A percentile compares a stretch with the other conserved stretches of the same genome.
These are phyloP conservation scores for Exophiala alcalophila DNA, from an alignment of 2,329 filamentous ascomycete genomes.

Conservation along the genomic window DNA sequence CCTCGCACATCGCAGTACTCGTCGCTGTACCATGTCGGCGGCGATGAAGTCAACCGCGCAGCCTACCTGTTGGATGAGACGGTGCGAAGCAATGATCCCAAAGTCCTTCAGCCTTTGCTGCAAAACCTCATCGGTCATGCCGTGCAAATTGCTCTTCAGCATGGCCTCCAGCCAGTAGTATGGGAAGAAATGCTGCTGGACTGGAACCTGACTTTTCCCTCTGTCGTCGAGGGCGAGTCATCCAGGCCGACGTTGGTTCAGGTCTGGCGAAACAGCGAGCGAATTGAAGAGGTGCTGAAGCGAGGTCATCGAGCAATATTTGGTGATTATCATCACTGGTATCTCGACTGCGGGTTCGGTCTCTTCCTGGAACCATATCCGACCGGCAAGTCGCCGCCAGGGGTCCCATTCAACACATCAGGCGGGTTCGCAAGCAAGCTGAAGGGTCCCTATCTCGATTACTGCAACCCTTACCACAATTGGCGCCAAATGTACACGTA, in stretches of 20 bases:
- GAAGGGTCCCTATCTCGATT: constrained; percentile 67
- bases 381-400: constrained; percentile 27
- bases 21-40: constrained; percentile 79
- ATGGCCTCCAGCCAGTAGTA: constrained; percentile 69
- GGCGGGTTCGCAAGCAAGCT: constrained; percentile 24
- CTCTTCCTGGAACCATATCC: constrained; percentile 29
- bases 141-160: constrained; percentile 61
- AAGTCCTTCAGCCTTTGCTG: constrained; percentile 69
- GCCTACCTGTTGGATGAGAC: constrained; percentile 71
- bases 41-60: constrained; percentile 80
- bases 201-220: constrained; percentile 72
- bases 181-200: constrained; percentile 84
- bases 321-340: constrained; percentile 33
- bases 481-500: constrained; percentile 81
- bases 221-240: constrained; percentile 42
- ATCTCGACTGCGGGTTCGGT: constrained; percentile 32
- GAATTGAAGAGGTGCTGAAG: constrained; percentile 31
- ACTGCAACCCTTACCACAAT: constrained; percentile 75
- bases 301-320: constrained; percentile 35
- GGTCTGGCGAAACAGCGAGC: constrained; percentile 60
- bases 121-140: constrained; percentile 72
- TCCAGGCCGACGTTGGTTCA: constrained; percentile 54
- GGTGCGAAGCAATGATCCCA: constrained; percentile 62
- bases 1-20: constrained; percentile 68
- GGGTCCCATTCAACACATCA: constrained; percentile 27